These are phyloP conservation scores for Talaromyces sp. DNA, from an alignment of 2,329 filamentous ascomycete genomes.

Conservation along the genomic window DNA sequence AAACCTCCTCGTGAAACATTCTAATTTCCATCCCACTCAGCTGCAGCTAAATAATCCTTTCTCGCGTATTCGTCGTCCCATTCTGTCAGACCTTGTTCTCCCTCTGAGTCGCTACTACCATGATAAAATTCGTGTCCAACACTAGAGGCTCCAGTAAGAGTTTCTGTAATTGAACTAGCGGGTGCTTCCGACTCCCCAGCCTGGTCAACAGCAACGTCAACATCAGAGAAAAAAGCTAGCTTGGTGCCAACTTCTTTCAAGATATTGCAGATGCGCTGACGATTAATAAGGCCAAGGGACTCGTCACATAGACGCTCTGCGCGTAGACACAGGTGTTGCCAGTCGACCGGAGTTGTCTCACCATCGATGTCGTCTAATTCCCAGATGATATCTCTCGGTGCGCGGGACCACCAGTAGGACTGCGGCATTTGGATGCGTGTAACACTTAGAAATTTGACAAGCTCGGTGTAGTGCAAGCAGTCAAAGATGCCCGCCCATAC, in stretches of 20 bases:
- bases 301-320: constrained; percentile 7
- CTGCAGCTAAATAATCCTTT: not conserved
- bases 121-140: not conserved
- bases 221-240: not conserved
- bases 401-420: constrained; percentile 4
- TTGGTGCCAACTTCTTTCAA: not conserved
- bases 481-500: not conserved
- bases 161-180: not conserved
- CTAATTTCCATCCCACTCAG: not conserved
- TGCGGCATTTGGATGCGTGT: not conserved
- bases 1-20: too few species aligned
- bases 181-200: too few species aligned
- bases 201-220: not conserved
- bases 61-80: not conserved
- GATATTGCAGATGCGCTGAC: constrained; percentile 4
- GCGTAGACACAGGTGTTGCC: constrained; percentile 7
- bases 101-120: not conserved
- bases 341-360: not conserved
- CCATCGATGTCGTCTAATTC: not conserved
- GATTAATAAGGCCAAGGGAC: constrained; percentile 6
- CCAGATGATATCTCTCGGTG: constrained; percentile 3
- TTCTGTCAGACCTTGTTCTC: not conserved
- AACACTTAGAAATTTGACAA: not conserved
- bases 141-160: too few species aligned
- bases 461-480: constrained; percentile 2